These are phyloP conservation scores for Daedalea quercina DNA, from an alignment of 768 basidiomycete species.

Conservation along the genomic window DNA sequence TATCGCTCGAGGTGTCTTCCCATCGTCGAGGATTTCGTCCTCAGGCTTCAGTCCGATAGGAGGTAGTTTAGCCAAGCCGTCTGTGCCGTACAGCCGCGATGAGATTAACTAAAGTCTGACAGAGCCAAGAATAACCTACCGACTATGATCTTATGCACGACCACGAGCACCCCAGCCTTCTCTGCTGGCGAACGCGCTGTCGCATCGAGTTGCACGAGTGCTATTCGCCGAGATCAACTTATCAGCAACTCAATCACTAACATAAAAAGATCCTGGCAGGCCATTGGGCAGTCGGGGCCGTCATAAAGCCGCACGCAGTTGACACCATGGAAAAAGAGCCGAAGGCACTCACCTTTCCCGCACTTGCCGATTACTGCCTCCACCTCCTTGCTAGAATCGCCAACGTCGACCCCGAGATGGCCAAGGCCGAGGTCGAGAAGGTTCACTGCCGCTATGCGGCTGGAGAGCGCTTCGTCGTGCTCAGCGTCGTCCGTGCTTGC, in stretches of 20 bases:
- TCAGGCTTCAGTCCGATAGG: slow-evolving; percentile 71
- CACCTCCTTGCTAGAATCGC: slow-evolving; percentile 40
- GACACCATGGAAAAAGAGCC: not conserved
- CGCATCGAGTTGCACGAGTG: slow-evolving; percentile 44
- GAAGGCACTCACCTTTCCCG: slow-evolving; percentile 60
- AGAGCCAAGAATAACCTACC: slow-evolving; percentile 43
- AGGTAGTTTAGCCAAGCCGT: slow-evolving; percentile 69
- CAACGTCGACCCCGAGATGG: slow-evolving; percentile 84
- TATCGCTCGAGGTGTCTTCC: slow-evolving; percentile 18
- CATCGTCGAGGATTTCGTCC: slow-evolving; percentile 29
- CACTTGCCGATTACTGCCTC: slow-evolving; percentile 63
- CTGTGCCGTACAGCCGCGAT: slow-evolving; percentile 26
- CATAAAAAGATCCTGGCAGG: not conserved
- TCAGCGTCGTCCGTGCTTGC: slow-evolving; percentile 68
- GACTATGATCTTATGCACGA: slow-evolving; percentile 81
- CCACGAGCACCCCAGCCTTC: slow-evolving; percentile 76
- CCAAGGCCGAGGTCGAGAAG: slow-evolving; percentile 83
- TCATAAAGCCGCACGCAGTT: not conserved
- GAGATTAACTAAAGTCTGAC: not conserved
- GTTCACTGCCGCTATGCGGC: slow-evolving; percentile 86
- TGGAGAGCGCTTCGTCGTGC: slow-evolving; percentile 87
- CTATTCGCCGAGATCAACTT: slow-evolving; percentile 27
- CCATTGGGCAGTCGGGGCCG: too few species aligned
- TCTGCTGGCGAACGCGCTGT: slow-evolving; percentile 57
- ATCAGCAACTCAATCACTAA: not conserved